Evolutionary conservation across 1,284 basidiomycete species (phyloP).

Genomic region (Fereydounia khargensis): DNA sequence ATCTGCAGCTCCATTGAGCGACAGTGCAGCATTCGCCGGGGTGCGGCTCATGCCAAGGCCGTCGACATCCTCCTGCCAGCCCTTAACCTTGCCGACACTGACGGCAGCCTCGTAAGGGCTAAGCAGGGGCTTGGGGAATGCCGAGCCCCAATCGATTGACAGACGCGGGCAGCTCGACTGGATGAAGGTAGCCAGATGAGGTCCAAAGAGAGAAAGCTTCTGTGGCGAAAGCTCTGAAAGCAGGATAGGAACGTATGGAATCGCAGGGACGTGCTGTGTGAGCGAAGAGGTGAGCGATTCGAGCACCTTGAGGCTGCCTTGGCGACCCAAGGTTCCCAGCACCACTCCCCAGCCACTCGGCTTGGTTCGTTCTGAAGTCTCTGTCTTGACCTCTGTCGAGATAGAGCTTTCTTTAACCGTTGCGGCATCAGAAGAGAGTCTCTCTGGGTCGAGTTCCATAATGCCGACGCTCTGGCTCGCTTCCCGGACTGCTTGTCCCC

Average conservation of each 20-base stretch:
- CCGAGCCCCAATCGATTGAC: slow-evolving; percentile 86
- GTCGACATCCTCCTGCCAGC: slow-evolving; percentile 62
- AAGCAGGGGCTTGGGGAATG: slow-evolving; percentile 82
- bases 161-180: slow-evolving; percentile 94
- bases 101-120: slow-evolving; percentile 93
- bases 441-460: slow-evolving; percentile 13
- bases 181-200: slow-evolving; percentile 77
- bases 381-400: background rate
- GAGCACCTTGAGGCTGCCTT: slow-evolving; percentile 86
- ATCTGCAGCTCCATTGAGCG: too few species aligned
- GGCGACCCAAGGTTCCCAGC: slow-evolving; percentile 88
- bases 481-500: slow-evolving; percentile 70
- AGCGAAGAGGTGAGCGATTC: slow-evolving; percentile 58
- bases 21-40: slow-evolving; percentile 20
- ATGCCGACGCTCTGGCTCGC: slow-evolving; percentile 35
- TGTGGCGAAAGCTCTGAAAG: slow-evolving; percentile 93
- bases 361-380: background rate
- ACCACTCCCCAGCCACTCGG: slow-evolving; percentile 78
- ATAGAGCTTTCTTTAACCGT: too few species aligned
- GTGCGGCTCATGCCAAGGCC: slow-evolving; percentile 58
- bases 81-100: slow-evolving; percentile 70
- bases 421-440: too few species aligned
- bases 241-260: slow-evolving; percentile 79
- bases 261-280: slow-evolving; percentile 16
- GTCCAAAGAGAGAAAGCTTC: slow-evolving; percentile 79